phyloP scores from a whole-genome alignment of 140 eudicot genomes.

The Stevia rebaudiana region DNA sequence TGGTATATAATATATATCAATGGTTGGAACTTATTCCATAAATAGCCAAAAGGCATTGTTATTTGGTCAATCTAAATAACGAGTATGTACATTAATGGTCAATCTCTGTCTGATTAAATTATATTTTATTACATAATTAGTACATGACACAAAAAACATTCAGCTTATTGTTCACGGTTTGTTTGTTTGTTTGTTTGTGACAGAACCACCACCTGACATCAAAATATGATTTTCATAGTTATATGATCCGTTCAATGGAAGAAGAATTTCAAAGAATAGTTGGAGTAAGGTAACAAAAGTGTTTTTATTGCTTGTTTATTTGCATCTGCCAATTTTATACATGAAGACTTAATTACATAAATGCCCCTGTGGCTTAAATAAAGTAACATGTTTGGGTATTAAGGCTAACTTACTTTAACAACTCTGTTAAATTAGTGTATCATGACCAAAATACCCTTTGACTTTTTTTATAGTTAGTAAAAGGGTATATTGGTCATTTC shows the following conservation, averaged over 20 bases:
- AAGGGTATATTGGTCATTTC: too few relatives aligned
- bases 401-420: too few relatives aligned
- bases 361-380: too few relatives aligned
- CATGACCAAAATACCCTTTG: too few relatives aligned
- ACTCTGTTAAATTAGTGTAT: too few relatives aligned
- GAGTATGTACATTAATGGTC: neutral
- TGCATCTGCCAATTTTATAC: neutral
- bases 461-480: too few relatives aligned
- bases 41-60: neutral
- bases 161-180: slow-evolving; percentile 34
- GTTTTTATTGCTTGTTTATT: neutral
- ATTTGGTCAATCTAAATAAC: neutral
- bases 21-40: neutral
- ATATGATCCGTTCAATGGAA: slow-evolving; percentile 98
- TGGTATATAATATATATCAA: neutral
- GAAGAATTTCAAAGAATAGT: slow-evolving; percentile 97
- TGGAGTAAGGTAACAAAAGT: slow-evolving; percentile 78
- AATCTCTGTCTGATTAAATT: neutral
- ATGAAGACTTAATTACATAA: too few relatives aligned
- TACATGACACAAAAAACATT: neutral
- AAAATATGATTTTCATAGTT: slow-evolving; percentile 98
- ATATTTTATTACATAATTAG: neutral
- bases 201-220: slow-evolving; percentile 98
- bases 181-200: slow-evolving; percentile 30
- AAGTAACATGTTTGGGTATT: too few relatives aligned